phyloP scores from a whole-genome alignment of 805 yeast species.

The Saccharomycopsis fodiens region DNA sequence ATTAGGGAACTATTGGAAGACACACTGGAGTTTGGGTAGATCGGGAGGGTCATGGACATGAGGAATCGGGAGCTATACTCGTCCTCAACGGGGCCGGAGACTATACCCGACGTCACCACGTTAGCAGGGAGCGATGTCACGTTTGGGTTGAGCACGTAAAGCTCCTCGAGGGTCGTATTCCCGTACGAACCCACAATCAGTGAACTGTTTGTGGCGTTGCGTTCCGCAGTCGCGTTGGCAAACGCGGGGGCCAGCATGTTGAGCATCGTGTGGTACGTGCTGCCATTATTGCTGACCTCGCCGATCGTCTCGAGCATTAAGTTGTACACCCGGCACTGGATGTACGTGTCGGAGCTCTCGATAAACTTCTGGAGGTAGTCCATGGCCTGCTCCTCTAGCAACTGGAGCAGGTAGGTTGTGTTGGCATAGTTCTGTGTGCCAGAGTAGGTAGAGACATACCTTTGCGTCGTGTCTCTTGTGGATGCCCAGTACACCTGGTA shows the following conservation, averaged over 20 bases:
- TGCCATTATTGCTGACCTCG: conserved; percentile 34
- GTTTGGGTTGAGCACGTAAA: conserved; percentile 46
- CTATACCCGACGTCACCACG: conserved; percentile 36
- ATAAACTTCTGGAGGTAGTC: conserved; percentile 53
- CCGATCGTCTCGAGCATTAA: conserved; percentile 42
- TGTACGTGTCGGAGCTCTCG: conserved; percentile 53
- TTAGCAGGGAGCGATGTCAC: conserved; percentile 38
- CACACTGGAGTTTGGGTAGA: conserved; percentile 67
- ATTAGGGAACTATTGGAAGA: conserved; percentile 48
- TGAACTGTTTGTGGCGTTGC: conserved; percentile 8
- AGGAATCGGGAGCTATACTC: conserved; percentile 34
- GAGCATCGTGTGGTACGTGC: conserved; percentile 26
- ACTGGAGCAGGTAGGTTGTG: conserved; percentile 65
- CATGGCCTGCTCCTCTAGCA: conserved; percentile 34
- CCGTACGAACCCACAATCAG: conserved; percentile 26
- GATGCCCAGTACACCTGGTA: conserved; percentile 65
- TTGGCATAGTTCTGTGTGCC: neutral
- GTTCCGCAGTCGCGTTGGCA: conserved; percentile 11
- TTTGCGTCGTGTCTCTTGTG: conserved; percentile 50
- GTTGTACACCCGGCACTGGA: conserved; percentile 63
- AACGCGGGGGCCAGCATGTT: conserved; percentile 12
- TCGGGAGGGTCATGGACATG: conserved; percentile 72
- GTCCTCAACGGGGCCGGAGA: conserved; percentile 61
- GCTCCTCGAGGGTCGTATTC: conserved; percentile 27
- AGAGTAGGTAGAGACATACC: conserved; percentile 26